Evolutionary conservation across 306 rosid species (phyloP).

Genomic region (Cicer chorassanicum): DNA sequence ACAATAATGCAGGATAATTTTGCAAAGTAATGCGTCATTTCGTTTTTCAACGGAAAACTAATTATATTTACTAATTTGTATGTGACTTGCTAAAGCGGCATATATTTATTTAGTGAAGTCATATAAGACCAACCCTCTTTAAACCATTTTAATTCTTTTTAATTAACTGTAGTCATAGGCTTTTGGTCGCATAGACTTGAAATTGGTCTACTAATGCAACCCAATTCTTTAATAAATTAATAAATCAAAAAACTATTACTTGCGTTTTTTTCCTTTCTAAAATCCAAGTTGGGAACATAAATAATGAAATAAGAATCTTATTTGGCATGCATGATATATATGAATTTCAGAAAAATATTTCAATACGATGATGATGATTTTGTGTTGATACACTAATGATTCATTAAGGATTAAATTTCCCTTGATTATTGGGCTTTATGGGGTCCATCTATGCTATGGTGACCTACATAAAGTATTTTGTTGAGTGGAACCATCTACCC

Average conservation of each 20-base stretch:
- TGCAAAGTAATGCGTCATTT: too few species aligned
- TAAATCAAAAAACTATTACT: neutral
- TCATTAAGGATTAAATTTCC: neutral
- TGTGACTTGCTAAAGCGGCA: too few species aligned
- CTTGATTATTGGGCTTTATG: neutral
- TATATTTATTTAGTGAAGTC: constrained; percentile 18
- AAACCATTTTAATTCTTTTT: neutral
- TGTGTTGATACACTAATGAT: constrained; percentile 16
- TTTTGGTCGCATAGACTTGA: constrained; percentile 6
- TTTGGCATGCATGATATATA: neutral
- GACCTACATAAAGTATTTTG: constrained; percentile 16
- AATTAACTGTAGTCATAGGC: neutral
- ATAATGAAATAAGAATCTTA: constrained; percentile 18
- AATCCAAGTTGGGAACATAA: constrained; percentile 20
- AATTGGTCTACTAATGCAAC: constrained; percentile 6
- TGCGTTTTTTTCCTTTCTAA: neutral
- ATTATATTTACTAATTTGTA: too few species aligned
- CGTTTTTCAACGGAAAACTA: too few species aligned
- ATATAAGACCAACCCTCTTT: neutral
- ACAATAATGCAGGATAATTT: too few species aligned
- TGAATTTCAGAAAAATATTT: neutral
- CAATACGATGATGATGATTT: neutral
- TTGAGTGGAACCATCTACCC: constrained; percentile 12
- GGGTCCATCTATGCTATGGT: constrained; percentile 32
- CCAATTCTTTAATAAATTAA: neutral